Evolutionary conservation across 345 rosid genomes (phyloP).

Genomic region (Arabidopsis thaliana): DNA sequence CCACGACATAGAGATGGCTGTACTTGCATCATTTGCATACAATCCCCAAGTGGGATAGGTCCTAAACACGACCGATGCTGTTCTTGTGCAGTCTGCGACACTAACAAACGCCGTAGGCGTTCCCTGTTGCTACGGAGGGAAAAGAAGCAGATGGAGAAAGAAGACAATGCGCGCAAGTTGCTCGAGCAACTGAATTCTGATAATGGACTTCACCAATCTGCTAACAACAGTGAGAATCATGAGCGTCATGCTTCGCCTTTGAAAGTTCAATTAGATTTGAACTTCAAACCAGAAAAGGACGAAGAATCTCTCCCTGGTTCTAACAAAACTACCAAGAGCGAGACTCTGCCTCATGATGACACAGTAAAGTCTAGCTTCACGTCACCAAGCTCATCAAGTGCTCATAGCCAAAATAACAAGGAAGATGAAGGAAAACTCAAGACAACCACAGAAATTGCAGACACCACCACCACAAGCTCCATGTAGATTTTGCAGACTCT

Average conservation of each 20-base stretch:
- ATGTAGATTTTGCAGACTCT: constrained; percentile 18
- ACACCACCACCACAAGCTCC: constrained; percentile 27
- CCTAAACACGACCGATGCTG: constrained; percentile 86
- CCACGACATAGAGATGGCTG: constrained; percentile 95
- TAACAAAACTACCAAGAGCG: constrained; percentile 53
- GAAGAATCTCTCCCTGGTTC: constrained; percentile 72
- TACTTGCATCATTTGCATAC: constrained; percentile 92
- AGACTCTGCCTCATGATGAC: constrained; percentile 52
- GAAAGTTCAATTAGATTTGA: constrained; percentile 83
- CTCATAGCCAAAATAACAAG: constrained; percentile 37
- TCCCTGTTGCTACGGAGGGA: constrained; percentile 72
- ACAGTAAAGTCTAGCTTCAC: constrained; percentile 40
- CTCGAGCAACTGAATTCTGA: constrained; percentile 47
- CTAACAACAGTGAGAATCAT: constrained; percentile 51
- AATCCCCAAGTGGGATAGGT: constrained; percentile 90
- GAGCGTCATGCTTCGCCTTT: constrained; percentile 54
- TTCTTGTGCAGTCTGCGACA: constrained; percentile 74
- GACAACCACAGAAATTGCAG: constrained; percentile 12
- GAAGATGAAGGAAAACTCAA: constrained; percentile 36
- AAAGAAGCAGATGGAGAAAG: constrained; percentile 72
- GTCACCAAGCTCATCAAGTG: constrained; percentile 48
- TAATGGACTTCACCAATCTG: constrained; percentile 52
- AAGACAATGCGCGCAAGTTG: constrained; percentile 56
- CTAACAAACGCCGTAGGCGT: constrained; percentile 76
- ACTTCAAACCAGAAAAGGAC: constrained; percentile 90